Percentiles rank a stretch among this genome's conserved stretches.
phyloP scores from a whole-genome alignment of 768 basidiomycete genomes.

The Pholiota conissans region DNA sequence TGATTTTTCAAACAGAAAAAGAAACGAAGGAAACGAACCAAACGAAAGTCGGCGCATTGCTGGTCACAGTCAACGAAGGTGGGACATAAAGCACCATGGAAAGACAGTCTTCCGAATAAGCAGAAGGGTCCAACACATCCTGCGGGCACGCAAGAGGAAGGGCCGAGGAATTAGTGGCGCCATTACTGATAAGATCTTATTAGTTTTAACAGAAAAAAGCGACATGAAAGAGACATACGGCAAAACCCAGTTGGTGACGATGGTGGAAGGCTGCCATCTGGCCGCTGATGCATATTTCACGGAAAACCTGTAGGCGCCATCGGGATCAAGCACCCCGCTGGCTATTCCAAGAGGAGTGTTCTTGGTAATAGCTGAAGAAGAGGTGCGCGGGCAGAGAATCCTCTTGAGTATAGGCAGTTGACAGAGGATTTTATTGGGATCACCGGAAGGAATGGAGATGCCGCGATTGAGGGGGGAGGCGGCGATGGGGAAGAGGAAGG shows the following conservation, averaged over 20 bases:
- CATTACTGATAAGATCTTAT: slow-evolving; percentile 37
- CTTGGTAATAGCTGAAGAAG: slow-evolving; percentile 24
- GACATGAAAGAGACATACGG: slow-evolving; percentile 51
- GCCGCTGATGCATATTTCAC: slow-evolving; percentile 67
- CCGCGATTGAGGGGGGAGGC: slow-evolving; percentile 31
- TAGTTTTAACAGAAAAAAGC: not conserved
- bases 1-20: too few species aligned
- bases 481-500: slow-evolving; percentile 28
- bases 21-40: slow-evolving; percentile 43
- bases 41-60: slow-evolving; percentile 50
- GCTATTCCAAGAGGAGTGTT: slow-evolving; percentile 59
- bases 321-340: slow-evolving; percentile 45
- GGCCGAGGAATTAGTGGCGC: slow-evolving; percentile 46
- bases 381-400: slow-evolving; percentile 41
- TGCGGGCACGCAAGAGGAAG: slow-evolving; percentile 79
- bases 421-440: slow-evolving; percentile 45
- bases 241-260: slow-evolving; percentile 56
- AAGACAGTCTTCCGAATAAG: slow-evolving; percentile 76
- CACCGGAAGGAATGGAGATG: slow-evolving; percentile 32
- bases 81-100: slow-evolving; percentile 78
- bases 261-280: slow-evolving; percentile 59
- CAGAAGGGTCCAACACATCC: slow-evolving; percentile 44
- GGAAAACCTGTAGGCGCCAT: slow-evolving; percentile 55
- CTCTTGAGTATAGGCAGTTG: slow-evolving; percentile 42
- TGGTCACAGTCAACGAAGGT: slow-evolving; percentile 30